Evolutionary conservation across 1,139 yeast genomes (phyloP).

Genomic region (Suhomyces panamericanus): DNA sequence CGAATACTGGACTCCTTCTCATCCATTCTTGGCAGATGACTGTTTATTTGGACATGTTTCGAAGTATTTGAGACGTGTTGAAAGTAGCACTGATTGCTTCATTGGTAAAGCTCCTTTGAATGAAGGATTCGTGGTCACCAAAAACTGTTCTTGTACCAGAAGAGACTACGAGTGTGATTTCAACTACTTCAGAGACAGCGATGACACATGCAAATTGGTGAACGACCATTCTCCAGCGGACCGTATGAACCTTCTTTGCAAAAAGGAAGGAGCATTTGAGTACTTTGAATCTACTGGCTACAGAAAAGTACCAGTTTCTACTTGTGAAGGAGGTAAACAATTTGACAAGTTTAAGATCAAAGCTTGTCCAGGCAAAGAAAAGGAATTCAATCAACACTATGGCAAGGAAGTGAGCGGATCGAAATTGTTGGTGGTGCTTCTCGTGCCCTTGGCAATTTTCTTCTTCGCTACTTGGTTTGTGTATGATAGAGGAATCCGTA

Average conservation of each 20-base stretch:
- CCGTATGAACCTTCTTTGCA: conserved; percentile 60
- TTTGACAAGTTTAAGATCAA: conserved; percentile 67
- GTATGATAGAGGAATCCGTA: conserved; percentile 75
- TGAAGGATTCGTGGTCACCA: conserved; percentile 57
- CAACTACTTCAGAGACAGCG: conserved; percentile 67
- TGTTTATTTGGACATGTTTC: conserved; percentile 93
- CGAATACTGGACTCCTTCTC: conserved; percentile 79
- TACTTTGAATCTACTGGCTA: conserved; percentile 82
- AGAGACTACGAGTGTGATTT: conserved; percentile 93
- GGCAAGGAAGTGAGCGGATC: conserved; percentile 60
- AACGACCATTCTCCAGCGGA: conserved; percentile 69
- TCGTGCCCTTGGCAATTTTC: conserved; percentile 60
- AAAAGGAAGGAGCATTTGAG: conserved; percentile 55
- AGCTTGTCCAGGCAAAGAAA: conserved; percentile 86
- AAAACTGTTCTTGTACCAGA: conserved; percentile 83
- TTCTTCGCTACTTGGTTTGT: conserved; percentile 66
- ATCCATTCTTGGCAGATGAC: conserved; percentile 57
- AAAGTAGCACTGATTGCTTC: conserved; percentile 65
- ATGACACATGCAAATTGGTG: conserved; percentile 85
- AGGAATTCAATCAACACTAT: conserved; percentile 58
- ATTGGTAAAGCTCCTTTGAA: conserved; percentile 74
- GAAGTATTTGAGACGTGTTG: conserved; percentile 69
- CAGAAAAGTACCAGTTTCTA: conserved; percentile 69
- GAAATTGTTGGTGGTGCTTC: conserved; percentile 51
- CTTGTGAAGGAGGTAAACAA: conserved; percentile 70